phyloP scores from a whole-genome alignment of 140 eudicot species.

The Stevia rebaudiana region DNA sequence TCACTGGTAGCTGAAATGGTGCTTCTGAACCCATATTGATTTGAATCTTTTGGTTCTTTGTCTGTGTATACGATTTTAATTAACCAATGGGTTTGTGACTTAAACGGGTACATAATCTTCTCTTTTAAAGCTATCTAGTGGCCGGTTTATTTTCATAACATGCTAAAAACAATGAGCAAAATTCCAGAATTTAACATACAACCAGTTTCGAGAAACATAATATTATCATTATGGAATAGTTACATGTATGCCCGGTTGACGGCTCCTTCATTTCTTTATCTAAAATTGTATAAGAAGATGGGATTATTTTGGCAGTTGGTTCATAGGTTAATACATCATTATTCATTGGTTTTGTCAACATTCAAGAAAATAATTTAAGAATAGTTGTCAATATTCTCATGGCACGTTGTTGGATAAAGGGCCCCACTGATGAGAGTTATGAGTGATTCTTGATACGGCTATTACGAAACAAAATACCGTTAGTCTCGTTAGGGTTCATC shows the following conservation, averaged over 20 bases:
- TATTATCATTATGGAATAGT: neutral
- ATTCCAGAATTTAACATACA: neutral
- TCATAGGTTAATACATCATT: conserved; percentile 8
- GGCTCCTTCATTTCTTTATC: neutral
- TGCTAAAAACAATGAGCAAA: conserved; percentile 1
- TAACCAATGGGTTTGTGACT: too few species aligned
- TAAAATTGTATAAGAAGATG: neutral
- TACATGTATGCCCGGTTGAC: neutral
- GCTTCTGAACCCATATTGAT: conserved; percentile 33
- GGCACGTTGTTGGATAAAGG: too few species aligned
- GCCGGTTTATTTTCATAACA: neutral
- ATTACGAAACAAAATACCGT: too few species aligned
- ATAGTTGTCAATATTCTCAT: too few species aligned
- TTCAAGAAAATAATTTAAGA: too few species aligned
- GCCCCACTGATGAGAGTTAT: too few species aligned
- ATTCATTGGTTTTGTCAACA: too few species aligned
- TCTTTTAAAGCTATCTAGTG: neutral
- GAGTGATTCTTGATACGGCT: too few species aligned
- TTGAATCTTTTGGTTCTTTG: conserved; percentile 5
- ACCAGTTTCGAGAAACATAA: neutral
- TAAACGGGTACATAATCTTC: neutral
- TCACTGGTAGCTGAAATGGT: conserved; percentile 29
- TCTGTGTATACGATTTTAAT: neutral
- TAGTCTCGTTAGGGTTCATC: too few species aligned
- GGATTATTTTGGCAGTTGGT: neutral